Evolutionary conservation across 1,284 basidiomycete species (phyloP).

Genomic region (Cryptococcus sp.): DNA sequence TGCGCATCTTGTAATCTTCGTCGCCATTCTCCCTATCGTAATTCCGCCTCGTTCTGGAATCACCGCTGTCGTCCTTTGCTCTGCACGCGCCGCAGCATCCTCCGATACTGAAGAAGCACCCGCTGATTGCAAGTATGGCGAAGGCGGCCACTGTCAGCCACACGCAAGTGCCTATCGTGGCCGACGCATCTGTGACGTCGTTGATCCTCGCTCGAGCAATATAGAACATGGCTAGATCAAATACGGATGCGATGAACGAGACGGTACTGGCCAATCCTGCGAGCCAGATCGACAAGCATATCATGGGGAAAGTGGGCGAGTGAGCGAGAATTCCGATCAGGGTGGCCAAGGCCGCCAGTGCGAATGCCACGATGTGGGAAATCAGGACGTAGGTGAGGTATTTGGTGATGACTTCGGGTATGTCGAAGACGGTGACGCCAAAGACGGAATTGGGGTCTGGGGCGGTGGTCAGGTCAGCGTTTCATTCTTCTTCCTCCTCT

Average conservation of each 20-base stretch:
- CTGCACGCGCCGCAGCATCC: conserved; percentile 66
- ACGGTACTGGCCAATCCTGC: conserved; percentile 72
- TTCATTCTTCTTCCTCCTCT: no score
- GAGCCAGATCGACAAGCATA: conserved; percentile 77
- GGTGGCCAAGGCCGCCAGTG: conserved; percentile 67
- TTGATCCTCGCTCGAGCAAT: conserved; percentile 76
- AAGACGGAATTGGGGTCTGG: conserved; percentile 78
- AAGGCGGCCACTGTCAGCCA: conserved; percentile 86
- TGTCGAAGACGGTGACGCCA: conserved; percentile 65
- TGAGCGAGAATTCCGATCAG: conserved; percentile 80
- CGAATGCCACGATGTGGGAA: conserved; percentile 80
- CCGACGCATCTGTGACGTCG: conserved; percentile 65
- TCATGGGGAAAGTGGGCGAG: conserved; percentile 78
- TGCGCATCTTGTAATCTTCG: conserved; percentile 36
- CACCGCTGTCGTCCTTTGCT: conserved; percentile 25
- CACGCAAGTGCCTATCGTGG: conserved; percentile 72
- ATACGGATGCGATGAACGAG: conserved; percentile 76
- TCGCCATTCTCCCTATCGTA: conserved; percentile 16
- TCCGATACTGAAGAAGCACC: conserved; percentile 78
- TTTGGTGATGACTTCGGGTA: conserved; percentile 68
- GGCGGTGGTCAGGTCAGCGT: not conserved
- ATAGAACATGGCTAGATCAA: conserved; percentile 84
- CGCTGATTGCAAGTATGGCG: conserved; percentile 77
- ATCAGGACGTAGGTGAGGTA: conserved; percentile 87
- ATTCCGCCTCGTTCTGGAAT: conserved; percentile 19